Evolutionary conservation across 139 green algal genomes (phyloP).

Genomic region (Picocystis salinarum): DNA sequence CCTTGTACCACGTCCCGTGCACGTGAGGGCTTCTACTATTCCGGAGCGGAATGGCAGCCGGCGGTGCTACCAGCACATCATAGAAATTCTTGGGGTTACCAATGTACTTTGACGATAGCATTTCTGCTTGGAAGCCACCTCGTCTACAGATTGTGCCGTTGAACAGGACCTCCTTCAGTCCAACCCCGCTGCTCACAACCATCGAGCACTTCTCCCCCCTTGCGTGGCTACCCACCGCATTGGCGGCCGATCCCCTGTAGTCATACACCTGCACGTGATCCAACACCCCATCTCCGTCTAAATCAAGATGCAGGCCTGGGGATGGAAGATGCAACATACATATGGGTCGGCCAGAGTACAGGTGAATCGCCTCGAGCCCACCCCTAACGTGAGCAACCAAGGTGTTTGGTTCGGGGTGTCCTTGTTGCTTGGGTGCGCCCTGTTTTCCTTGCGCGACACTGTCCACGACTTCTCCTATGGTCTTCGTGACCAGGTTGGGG

Average conservation of each 20-base stretch:
- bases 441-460: conserved; percentile 1
- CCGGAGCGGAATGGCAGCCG: no score
- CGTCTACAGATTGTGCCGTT: conserved; percentile 54
- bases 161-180: conserved; percentile 48
- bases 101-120: no score
- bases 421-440: background rate
- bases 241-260: background rate
- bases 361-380: conserved; percentile 75
- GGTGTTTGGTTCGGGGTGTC: conserved; percentile 41
- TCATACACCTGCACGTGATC: conserved; percentile 56
- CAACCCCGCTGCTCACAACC: conserved; percentile 48
- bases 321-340: conserved; percentile 62
- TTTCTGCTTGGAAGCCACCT: no score
- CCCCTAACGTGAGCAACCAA: conserved; percentile 77
- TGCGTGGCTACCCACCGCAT: background rate
- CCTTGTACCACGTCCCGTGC: no score
- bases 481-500: conserved; percentile 1
- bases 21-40: no score
- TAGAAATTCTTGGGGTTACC: no score
- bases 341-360: conserved; percentile 61
- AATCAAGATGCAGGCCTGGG: conserved; percentile 64
- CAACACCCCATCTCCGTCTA: conserved; percentile 86
- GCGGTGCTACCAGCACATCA: no score
- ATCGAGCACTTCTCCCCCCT: conserved; percentile 21
- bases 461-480: conserved; percentile 13